Evolutionary conservation across 2,329 filamentous ascomycete genomes (phyloP).

Genomic region (Fusarium zealandicum): DNA sequence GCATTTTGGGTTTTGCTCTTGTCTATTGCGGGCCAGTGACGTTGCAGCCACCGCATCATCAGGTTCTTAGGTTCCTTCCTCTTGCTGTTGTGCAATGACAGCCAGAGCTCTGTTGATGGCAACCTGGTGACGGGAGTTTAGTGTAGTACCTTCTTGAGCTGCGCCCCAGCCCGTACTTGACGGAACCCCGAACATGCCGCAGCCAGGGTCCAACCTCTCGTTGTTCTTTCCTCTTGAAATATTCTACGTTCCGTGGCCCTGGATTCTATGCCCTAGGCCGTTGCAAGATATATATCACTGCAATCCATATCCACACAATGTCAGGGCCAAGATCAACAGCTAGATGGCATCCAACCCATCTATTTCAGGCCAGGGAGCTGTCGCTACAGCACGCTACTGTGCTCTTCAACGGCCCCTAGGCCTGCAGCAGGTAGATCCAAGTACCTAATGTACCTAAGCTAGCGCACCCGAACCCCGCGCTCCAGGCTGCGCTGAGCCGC

Average conservation of each 20-base stretch:
- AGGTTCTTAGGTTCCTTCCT: conserved; percentile 14
- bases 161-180: background rate
- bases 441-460: conserved; percentile 16
- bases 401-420: conserved; percentile 18
- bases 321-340: background rate
- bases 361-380: conserved; percentile 14
- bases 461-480: conserved; percentile 37
- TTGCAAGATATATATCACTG: background rate
- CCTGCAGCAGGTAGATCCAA: conserved; percentile 6
- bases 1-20: conserved; percentile 7
- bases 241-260: conserved; percentile 1
- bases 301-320: too few relatives aligned
- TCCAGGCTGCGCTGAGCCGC: conserved; percentile 21
- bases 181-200: too few relatives aligned
- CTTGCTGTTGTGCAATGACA: conserved; percentile 27
- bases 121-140: background rate
- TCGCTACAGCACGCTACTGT: conserved; percentile 23
- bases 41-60: conserved; percentile 37
- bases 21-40: conserved; percentile 5
- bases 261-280: background rate
- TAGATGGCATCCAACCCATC: conserved; percentile 2
- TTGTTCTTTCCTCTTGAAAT: background rate
- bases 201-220: background rate
- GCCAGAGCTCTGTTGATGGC: background rate
- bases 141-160: background rate